These are phyloP conservation scores for Globisporangium echinulatum DNA, from an alignment of 352 stramenopile genomes.

Conservation along the genomic window DNA sequence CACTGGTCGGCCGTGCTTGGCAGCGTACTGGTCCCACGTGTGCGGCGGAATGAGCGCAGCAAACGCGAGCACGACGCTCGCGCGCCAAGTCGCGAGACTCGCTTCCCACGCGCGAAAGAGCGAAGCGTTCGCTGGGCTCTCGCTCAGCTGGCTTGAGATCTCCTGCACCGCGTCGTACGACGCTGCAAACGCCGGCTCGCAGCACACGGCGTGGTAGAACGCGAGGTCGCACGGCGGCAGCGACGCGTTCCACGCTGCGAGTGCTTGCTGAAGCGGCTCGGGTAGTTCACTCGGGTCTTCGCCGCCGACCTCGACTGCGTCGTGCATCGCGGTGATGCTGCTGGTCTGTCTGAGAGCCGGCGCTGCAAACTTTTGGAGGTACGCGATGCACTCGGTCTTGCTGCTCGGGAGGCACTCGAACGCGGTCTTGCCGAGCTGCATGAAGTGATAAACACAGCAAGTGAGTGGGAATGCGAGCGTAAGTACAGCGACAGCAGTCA, in stretches of 20 bases:
- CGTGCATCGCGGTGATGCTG: background rate
- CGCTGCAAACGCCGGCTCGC: conserved; percentile 54
- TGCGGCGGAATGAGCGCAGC: conserved; percentile 54
- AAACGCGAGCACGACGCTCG: conserved; percentile 63
- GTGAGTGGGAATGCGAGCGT: background rate
- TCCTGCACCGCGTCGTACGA: conserved; percentile 63
- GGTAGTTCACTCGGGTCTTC: conserved; percentile 61
- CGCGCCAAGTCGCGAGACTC: conserved; percentile 49
- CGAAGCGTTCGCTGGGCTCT: conserved; percentile 22
- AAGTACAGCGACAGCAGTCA: background rate
- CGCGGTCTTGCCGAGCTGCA: conserved; percentile 46
- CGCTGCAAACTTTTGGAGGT: conserved; percentile 46
- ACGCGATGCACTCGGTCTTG: conserved; percentile 57
- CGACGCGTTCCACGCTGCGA: conserved; percentile 61
- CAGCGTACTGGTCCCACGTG: conserved; percentile 60
- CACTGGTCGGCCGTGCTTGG: conserved; percentile 43
- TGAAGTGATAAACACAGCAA: conserved; percentile 6
- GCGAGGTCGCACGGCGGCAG: conserved; percentile 67
- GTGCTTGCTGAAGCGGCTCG: conserved; percentile 26
- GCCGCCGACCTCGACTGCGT: conserved; percentile 34
- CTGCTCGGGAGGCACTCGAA: conserved; percentile 48
- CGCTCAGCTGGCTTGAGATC: conserved; percentile 35
- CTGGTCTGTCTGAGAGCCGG: conserved; percentile 11
- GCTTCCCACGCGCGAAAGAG: conserved; percentile 45
- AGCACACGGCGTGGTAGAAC: conserved; percentile 77